Conservation (phyloP, 306 rosid species). For the Macrotyloma uniflorum region DNA sequence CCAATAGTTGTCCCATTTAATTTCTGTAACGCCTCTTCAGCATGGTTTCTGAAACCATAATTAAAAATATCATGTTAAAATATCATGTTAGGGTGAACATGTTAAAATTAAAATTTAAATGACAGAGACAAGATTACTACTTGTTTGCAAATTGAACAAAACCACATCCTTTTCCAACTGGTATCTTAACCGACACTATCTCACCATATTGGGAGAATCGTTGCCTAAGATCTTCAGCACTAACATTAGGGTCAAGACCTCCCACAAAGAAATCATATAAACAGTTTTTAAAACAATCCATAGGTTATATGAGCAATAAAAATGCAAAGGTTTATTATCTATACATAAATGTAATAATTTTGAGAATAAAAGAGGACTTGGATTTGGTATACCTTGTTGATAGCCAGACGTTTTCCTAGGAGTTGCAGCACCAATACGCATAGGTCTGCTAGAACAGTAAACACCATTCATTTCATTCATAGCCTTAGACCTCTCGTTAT, state of each 20-base stretch:
- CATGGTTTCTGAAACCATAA: slow-evolving; percentile 90
- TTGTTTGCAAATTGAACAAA: slow-evolving; percentile 96
- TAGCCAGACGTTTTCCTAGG: slow-evolving; percentile 92
- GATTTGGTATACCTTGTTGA: slow-evolving; percentile 65
- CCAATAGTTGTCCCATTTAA: slow-evolving; percentile 81
- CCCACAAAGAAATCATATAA: too few species aligned
- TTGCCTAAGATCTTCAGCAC: slow-evolving; percentile 91
- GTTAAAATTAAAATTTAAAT: slow-evolving; percentile 16
- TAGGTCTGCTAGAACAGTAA: slow-evolving; percentile 90
- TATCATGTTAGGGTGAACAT: neutral
- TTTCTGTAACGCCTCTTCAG: slow-evolving; percentile 95
- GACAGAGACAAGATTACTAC: slow-evolving; percentile 54
- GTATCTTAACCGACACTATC: slow-evolving; percentile 93
- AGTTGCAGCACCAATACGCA: slow-evolving; percentile 97
- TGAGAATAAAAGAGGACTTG: too few species aligned
- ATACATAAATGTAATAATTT: too few species aligned
- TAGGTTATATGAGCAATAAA: slow-evolving; percentile 2
- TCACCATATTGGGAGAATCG: slow-evolving; percentile 92
- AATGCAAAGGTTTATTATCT: too few species aligned
- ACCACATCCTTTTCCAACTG: slow-evolving; percentile 96
- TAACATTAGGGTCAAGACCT: slow-evolving; percentile 93
- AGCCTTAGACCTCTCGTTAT: slow-evolving; percentile 80
- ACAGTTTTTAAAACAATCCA: too few species aligned
- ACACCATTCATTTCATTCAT: slow-evolving; percentile 88
- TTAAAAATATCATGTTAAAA: too few species aligned